Evolutionary conservation across 2,329 filamentous ascomycete species (phyloP), one percentile per base, ranked within the genome.

Genomic region (Ophiostoma montium): DNA sequence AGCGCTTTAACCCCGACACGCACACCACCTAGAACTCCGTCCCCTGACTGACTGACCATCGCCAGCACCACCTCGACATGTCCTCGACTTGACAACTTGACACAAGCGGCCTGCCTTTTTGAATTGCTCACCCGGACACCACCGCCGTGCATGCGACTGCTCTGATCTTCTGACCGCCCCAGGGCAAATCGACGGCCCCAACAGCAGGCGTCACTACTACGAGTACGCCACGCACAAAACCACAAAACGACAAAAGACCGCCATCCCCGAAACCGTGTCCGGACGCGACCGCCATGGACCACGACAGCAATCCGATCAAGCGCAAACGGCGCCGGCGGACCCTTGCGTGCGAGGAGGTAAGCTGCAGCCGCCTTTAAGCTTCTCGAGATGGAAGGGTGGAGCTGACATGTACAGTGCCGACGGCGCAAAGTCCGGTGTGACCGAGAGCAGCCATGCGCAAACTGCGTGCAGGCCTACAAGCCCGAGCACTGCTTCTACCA

Each of bases 401-500:
- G 16, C 30, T 46, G 13, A 31, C 30, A 35, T 8, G 11, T 38
- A 12, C 59, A 66, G 6, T 70, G 68, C 50, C 59, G 68, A 10
- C 61, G 59, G n/a, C 65, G 68, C 46, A 71, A 71, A 52, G 63
- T 70, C 15, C 60, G 63, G n/a, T 71, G 68, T 49, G 63, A 70
- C 49, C 60, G 65, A 31, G 60, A 64, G 21, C 55, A 54, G 3
- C 68, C 68, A 0, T 71, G 68, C 51, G 61, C 58, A 50, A 69
- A 69, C 50, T 70, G 68, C 46, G 50, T 64, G 4, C 61, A 62
- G 8, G 64, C 67, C 30, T 53, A 53, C 50, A 50, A 52, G 48
- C 51, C 48, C 36, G 50, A 50, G 16, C 47, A 54, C 39, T 57
- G 50, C 51, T 47, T 45, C 42, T 57, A 54, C 50, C 54, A 54